Percentiles rank a stretch among this genome's conserved stretches.
phyloP scores from a whole-genome alignment of 2,329 filamentous ascomycete genomes.

The Aspergillus puulaauensis region DNA sequence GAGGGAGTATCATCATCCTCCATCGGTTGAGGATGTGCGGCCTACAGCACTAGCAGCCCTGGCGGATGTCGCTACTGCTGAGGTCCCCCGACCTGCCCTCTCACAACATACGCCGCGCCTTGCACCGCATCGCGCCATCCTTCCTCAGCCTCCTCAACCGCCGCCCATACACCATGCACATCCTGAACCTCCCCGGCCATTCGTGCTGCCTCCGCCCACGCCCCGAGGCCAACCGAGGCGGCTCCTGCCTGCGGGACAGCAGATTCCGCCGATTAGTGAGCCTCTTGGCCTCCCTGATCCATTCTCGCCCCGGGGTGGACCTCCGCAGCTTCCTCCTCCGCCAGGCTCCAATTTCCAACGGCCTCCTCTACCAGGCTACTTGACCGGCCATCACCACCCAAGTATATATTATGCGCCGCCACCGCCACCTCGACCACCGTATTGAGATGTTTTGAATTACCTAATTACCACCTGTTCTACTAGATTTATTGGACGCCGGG shows the following conservation, averaged over 20 bases:
- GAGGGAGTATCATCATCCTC: conserved; percentile 9
- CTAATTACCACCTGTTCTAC: no score
- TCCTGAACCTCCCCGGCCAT: conserved; percentile 33
- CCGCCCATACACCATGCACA: conserved; percentile 21
- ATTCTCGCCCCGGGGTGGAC: conserved; percentile 33
- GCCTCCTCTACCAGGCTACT: conserved; percentile 30
- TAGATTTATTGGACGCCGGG: neutral
- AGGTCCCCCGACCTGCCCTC: conserved; percentile 22
- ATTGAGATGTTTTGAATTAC: conserved; percentile 2
- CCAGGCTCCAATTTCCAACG: conserved; percentile 39
- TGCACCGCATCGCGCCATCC: conserved; percentile 30
- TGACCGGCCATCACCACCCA: conserved; percentile 22
- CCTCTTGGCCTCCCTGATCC: conserved; percentile 38
- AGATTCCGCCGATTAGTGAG: conserved; percentile 30
- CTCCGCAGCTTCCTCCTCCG: conserved; percentile 41
- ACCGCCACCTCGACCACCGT: conserved; percentile 16
- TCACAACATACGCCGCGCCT: conserved; percentile 49
- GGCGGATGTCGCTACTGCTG: conserved; percentile 37
- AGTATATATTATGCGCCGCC: conserved; percentile 26
- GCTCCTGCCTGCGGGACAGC: conserved; percentile 35
- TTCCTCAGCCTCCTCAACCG: conserved; percentile 27
- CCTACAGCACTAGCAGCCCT: conserved; percentile 34
- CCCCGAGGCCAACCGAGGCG: conserved; percentile 36
- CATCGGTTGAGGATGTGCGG: conserved; percentile 14
- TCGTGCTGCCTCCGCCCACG: conserved; percentile 26